phyloP scores from a whole-genome alignment of 140 eudicot species.

The Bidens hawaiensis region DNA sequence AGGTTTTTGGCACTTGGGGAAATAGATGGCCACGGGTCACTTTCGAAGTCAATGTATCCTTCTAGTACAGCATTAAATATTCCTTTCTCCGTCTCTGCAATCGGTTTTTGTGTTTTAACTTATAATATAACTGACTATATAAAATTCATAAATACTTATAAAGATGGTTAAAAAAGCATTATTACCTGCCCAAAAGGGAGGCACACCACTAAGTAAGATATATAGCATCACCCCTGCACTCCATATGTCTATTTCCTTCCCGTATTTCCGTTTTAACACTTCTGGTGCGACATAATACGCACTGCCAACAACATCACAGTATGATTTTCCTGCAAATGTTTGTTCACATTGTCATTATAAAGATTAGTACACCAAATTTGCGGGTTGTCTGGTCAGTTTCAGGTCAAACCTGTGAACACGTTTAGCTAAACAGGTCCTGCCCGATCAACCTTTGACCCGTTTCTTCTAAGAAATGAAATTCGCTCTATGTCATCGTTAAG shows the following conservation, averaged over 20 bases:
- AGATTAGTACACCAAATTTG: background rate
- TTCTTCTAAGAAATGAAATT: no score
- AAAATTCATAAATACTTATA: background rate
- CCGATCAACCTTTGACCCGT: background rate
- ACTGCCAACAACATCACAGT: constrained; percentile 83
- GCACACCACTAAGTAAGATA: constrained; percentile 89
- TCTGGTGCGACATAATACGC: constrained; percentile 96
- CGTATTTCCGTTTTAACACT: constrained; percentile 66
- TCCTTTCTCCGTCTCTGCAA: constrained; percentile 83
- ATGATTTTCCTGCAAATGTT: constrained; percentile 58
- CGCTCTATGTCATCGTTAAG: background rate
- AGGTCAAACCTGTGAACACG: no score
- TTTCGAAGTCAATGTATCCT: constrained; percentile 76
- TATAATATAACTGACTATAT: background rate
- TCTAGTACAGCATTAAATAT: constrained; percentile 77
- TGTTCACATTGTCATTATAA: background rate
- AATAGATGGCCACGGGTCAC: constrained; percentile 89
- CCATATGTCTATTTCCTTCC: constrained; percentile 88
- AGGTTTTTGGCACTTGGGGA: constrained; percentile 88
- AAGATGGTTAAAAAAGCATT: background rate
- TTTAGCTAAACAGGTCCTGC: background rate
- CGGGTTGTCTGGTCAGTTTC: no score
- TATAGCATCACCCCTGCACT: constrained; percentile 91
- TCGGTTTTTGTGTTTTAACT: background rate
- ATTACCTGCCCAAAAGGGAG: constrained; percentile 97